These are phyloP conservation scores for Trichomonas vaginalis DNA, from an alignment of 208 protist genomes.

Conservation along the genomic window DNA sequence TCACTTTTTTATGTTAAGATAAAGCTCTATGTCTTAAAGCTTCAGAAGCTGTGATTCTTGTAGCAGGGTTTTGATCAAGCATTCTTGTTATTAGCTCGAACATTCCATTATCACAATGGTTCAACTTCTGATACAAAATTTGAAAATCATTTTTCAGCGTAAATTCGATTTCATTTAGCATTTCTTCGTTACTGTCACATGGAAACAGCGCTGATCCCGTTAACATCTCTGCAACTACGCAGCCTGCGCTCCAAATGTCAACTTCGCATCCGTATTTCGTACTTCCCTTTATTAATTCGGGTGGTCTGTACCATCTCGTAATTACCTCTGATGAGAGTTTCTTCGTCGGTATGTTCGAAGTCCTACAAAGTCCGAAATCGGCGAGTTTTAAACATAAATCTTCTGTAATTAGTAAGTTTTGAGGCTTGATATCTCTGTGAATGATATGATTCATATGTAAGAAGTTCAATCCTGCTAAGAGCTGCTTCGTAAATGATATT, in stretches of 20 bases:
- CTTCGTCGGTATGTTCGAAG: conserved; percentile 39
- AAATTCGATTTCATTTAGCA: not conserved
- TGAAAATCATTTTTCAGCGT: not conserved
- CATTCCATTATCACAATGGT: not conserved
- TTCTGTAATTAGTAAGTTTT: conserved; percentile 24
- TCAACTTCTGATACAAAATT: not conserved
- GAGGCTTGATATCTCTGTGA: conserved; percentile 24
- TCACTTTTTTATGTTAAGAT: too few relatives aligned
- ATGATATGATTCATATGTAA: conserved; percentile 19
- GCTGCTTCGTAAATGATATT: not conserved
- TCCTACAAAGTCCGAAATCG: conserved; percentile 23
- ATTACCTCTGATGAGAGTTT: conserved; percentile 68
- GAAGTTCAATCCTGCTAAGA: not conserved
- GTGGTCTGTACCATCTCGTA: not conserved
- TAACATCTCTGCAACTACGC: not conserved
- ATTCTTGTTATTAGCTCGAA: not conserved
- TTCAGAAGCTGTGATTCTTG: not conserved
- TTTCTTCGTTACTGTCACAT: not conserved
- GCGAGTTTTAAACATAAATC: conserved; percentile 9
- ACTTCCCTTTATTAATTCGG: not conserved
- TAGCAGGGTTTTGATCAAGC: not conserved
- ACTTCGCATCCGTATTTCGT: not conserved
- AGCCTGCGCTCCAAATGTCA: not conserved
- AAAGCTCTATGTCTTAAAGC: not conserved
- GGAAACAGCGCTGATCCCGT: not conserved